Evolutionary conservation across 2,329 filamentous ascomycete genomes (phyloP).

Genomic region (Colletotrichum sp.): DNA sequence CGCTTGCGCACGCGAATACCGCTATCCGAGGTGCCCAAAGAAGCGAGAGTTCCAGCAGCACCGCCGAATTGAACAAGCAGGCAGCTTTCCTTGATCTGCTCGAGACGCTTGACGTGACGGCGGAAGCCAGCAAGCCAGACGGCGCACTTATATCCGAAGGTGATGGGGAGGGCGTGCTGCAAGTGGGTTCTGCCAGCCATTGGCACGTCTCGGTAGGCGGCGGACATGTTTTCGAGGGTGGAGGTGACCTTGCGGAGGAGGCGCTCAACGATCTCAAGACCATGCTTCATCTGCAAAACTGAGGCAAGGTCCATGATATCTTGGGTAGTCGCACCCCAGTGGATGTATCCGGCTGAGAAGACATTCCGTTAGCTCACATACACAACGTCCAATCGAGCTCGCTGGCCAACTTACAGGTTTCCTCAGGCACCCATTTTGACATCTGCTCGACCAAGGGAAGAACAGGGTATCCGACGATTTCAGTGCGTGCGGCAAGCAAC

Average conservation of each 20-base stretch:
- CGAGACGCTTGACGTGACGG: slow-evolving; percentile 51
- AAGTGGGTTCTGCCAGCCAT: slow-evolving; percentile 65
- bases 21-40: slow-evolving; percentile 49
- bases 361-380: background rate
- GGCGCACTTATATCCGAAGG: slow-evolving; percentile 63
- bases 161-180: slow-evolving; percentile 61
- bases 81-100: slow-evolving; percentile 48
- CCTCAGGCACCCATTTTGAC: slow-evolving; percentile 38
- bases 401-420: slow-evolving; percentile 25
- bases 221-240: slow-evolving; percentile 45
- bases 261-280: slow-evolving; percentile 51
- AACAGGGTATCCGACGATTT: slow-evolving; percentile 61
- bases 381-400: background rate
- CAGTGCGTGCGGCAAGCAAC: slow-evolving; percentile 50
- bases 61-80: slow-evolving; percentile 62
- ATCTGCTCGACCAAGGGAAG: slow-evolving; percentile 56
- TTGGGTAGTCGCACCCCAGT: slow-evolving; percentile 65
- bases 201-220: slow-evolving; percentile 53
- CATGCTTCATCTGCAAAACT: slow-evolving; percentile 57
- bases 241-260: slow-evolving; percentile 47
- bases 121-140: slow-evolving; percentile 57
- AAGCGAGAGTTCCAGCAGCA: slow-evolving; percentile 60
- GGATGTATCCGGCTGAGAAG: slow-evolving; percentile 45
- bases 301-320: slow-evolving; percentile 64
- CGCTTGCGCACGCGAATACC: slow-evolving; percentile 54